phyloP scores from a whole-genome alignment of 306 rosid genomes.

The Vachellia collinsii region DNA sequence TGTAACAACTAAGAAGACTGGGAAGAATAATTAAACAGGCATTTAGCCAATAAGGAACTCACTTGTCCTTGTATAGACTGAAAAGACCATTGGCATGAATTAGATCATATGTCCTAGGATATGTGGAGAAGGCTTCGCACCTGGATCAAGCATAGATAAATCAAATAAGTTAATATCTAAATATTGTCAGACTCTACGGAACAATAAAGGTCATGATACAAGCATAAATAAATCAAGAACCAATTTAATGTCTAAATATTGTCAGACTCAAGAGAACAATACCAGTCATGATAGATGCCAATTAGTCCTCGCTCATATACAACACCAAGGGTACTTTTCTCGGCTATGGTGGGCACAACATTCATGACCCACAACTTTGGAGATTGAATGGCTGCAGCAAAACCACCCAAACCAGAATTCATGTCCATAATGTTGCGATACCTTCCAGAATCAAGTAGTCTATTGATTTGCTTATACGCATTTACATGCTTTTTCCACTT shows the following conservation, averaged over 20 bases:
- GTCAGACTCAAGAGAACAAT: conserved; percentile 35
- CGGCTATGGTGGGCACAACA: conserved; percentile 87
- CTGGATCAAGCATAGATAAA: conserved; percentile 49
- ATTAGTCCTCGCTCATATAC: conserved; percentile 81
- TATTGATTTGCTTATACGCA: conserved; percentile 81
- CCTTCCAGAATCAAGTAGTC: conserved; percentile 78
- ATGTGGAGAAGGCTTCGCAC: conserved; percentile 94
- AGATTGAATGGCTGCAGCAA: conserved; percentile 83
- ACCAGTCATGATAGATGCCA: conserved; percentile 98
- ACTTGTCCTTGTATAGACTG: conserved; percentile 82
- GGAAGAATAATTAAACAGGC: conserved; percentile 27
- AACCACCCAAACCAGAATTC: conserved; percentile 96
- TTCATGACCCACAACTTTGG: conserved; percentile 95
- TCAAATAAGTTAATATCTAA: conserved; percentile 2
- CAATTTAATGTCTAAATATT: not conserved
- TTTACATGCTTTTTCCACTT: conserved; percentile 86
- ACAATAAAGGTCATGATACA: conserved; percentile 78
- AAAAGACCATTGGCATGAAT: conserved; percentile 85
- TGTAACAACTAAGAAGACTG: not conserved
- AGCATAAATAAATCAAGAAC: conserved; percentile 19
- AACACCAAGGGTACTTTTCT: conserved; percentile 72
- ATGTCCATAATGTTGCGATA: conserved; percentile 95
- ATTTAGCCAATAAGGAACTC: conserved; percentile 40
- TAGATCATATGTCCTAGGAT: conserved; percentile 97
- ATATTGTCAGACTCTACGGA: conserved; percentile 23